Evolutionary conservation across 768 basidiomycete species (phyloP), one percentile per base, ranked within the genome.

Genomic region (Crassisporium funariophilum): DNA sequence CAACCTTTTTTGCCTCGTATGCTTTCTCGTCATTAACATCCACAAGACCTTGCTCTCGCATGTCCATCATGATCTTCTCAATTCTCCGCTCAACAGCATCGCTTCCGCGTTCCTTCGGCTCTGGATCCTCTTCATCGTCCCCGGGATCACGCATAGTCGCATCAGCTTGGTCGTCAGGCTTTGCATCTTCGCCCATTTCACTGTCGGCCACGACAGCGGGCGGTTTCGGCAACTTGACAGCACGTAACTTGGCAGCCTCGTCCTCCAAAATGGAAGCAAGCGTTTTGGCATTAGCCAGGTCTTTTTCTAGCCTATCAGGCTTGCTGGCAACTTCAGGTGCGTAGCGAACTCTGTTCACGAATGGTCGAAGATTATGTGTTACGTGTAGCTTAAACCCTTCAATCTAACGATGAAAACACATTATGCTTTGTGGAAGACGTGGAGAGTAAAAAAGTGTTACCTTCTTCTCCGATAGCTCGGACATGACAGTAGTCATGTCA

Each of bases 341-440:
- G 57, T 82, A 83, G 37, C 92, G 86, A 47, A 91, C 70, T 53
- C 85, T 78, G 58, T 86, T 88, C 46, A 83, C 78, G 68, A 88
- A 89, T 22, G 91, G 86, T 53, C 81, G 84, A 38, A 79, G 73
- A 60, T 83, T 88, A 63, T 90, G 91, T 24, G 87, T 82, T 57
- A 94, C 87, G 66, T 95, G 93, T 41, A 97, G 74, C 60, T 92
- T 95, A 76, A 98, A 97, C 46, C 88, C 90, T 63, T 95, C 91
- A 61, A 98, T 91, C 94, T 97, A 57, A 24, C 27, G 7, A 44
- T 23, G 15, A 11, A 17, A 46, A 52, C 17, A 50, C 27, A 19
- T 41, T 45, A 22, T 46, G 35, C 35, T 17, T n/a, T 22, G 33
- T 40, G 43, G 29, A 50, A 17, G 17, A 22, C 13, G 22, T 40